Evolutionary conservation across 805 yeast species (phyloP), one percentile per base, ranked within the genome.

Genomic region (Zygosaccharomyces rouxii): DNA sequence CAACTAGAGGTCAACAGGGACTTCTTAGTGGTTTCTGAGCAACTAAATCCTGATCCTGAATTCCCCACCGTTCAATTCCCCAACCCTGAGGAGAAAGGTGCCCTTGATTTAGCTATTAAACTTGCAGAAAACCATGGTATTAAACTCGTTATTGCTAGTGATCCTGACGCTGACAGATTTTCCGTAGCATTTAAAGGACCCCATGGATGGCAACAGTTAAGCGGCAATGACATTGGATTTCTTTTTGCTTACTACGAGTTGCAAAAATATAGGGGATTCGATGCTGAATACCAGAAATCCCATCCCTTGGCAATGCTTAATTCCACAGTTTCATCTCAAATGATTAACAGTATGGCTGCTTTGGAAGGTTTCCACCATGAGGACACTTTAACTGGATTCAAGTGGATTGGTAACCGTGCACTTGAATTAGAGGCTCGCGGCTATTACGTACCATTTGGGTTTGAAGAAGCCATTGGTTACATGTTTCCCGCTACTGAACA

Each of bases 141-240:
- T 21, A 62, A 69, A 2, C 63, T 89, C 26, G 92, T 92, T 1
- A 58, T 92, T 2, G 96, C 97, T 1, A 92, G 85, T 65, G 99
- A 92, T 62, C 99, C 99, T 0, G 99, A 92, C 67, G 99, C 98
- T 0, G 99, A 92, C 65, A 73, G 99, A 50, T 92, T 92, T 61
- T 83, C 94, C 6, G 85, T 79, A 7, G 96, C 96, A 0, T 76
- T 86, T 16, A 80, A 78, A 38, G 49, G 55, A 4, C 57, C 53
- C 2, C 39, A 49, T 2, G 73, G 72, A 11, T 90, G 96, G 95
- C 70, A 66, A 48, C 97, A 90, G 65, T 69, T 92, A 45, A 83
- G 90, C 0, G 99, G 99, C 2, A 90, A 92, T 66, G 96, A 92
- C 63, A 76, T 92, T 42, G 99, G 98, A 0, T 78, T 79, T 51